Evolutionary conservation across 345 rosid genomes (phyloP).

Genomic region (Cardamine chenopodiifolia): DNA sequence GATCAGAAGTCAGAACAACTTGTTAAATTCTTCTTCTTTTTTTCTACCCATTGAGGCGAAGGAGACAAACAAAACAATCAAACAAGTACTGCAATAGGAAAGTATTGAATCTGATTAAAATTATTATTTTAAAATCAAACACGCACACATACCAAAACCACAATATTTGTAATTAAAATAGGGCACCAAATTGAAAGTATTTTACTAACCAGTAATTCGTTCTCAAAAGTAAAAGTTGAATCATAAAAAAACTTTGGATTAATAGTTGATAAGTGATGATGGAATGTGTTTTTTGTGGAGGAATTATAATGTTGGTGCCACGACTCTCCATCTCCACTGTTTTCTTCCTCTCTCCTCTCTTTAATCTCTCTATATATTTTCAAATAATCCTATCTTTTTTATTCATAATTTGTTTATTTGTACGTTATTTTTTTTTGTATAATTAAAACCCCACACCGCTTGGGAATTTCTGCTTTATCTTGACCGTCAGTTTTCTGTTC

Average conservation of each 20-base stretch:
- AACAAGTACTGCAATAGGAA: slow-evolving; percentile 22
- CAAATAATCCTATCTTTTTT: neutral
- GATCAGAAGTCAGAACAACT: neutral
- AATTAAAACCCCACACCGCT: neutral
- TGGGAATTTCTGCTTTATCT: neutral
- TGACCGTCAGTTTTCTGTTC: slow-evolving; percentile 25
- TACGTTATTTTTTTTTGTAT: neutral
- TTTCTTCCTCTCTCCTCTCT: slow-evolving; percentile 10
- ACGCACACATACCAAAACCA: slow-evolving; percentile 24
- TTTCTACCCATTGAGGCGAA: neutral
- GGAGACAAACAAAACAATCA: slow-evolving; percentile 4
- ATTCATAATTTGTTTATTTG: neutral
- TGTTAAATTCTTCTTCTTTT: neutral
- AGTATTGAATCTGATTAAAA: slow-evolving; percentile 1
- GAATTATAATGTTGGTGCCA: slow-evolving; percentile 31
- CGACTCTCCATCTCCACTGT: slow-evolving; percentile 25
- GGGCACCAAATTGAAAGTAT: neutral
- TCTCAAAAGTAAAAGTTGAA: neutral
- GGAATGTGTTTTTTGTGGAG: slow-evolving; percentile 43
- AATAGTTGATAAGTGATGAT: neutral
- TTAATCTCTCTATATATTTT: slow-evolving; percentile 22
- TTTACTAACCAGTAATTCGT: neutral
- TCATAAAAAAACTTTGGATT: neutral
- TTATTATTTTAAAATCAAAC: neutral
- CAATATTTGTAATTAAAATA: neutral